Evolutionary conservation across 768 basidiomycete genomes (phyloP), one percentile per base, ranked within the genome.

Genomic region (Botryobasidium botryosum): DNA sequence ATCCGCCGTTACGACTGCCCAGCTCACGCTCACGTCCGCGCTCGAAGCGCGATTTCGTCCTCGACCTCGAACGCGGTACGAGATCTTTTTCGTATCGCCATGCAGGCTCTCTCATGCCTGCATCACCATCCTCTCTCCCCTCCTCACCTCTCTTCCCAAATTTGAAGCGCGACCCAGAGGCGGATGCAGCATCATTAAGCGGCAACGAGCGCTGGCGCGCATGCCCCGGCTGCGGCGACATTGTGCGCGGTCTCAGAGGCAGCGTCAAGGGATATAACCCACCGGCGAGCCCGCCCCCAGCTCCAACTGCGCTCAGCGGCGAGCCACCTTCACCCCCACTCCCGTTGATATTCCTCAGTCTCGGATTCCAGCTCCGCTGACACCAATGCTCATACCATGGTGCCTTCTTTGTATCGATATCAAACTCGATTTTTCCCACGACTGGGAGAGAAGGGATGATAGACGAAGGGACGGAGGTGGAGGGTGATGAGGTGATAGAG

Each of bases 371-470:
- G n/a, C n/a, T 47, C 12, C 51, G 48, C 18, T 75, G 68, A 23
- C 76, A 48, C 84, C 85, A 92, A 6, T 77, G 75, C n/a, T 77
- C 77, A 51, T 78, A 90, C 90, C 90, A 94, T 3, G 64, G 63
- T 2, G 87, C 90, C 51, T 69, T 77, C 43, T 72, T 65, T 31
- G 67, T 67, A 60, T 94, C 91, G 53, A 97, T 79, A 57, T 94
- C 87, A 54, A 97, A 94, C 59, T 96, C 90, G 10, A 97, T 75
- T 60, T 91, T 91, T 40, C 88, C 91, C 24, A 97, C 70, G 45
- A 94, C 77, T 4, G 82, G 83, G 43, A 86, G 75, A 20, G 77
- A 71, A 38, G 71, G 59, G 5, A 76, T 74, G 45, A 60, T 58
- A 83, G 66, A 5, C 80, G 82, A 4, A 80, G n/a, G n/a, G n/a